Conservation (phyloP, 2,329 filamentous ascomycete species). For the Leptographium procerum region DNA sequence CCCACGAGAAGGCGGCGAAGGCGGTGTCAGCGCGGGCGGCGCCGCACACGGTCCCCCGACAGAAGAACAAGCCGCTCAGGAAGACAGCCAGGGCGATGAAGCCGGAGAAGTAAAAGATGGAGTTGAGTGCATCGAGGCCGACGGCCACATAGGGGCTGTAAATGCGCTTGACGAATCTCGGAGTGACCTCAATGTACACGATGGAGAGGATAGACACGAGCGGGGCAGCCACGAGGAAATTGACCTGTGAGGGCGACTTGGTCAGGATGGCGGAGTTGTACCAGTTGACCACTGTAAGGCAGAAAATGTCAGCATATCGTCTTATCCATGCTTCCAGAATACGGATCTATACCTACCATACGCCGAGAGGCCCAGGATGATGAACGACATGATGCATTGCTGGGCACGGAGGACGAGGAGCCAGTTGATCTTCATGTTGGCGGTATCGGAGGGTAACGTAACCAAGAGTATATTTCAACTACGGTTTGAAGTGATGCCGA, state of each 20-base stretch:
- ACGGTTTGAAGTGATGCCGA: neutral
- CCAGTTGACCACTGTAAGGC: conserved; percentile 43
- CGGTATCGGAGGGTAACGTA: neutral
- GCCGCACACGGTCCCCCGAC: conserved; percentile 44
- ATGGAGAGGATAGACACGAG: conserved; percentile 44
- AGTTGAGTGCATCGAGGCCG: conserved; percentile 38
- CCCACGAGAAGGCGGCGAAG: conserved; percentile 41
- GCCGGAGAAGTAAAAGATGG: conserved; percentile 46
- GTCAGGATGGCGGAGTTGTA: conserved; percentile 44
- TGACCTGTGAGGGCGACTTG: conserved; percentile 42
- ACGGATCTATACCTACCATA: conserved; percentile 28
- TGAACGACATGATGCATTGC: conserved; percentile 33
- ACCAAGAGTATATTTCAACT: neutral
- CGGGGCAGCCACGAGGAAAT: conserved; percentile 45
- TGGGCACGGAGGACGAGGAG: conserved; percentile 32
- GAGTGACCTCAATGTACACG: conserved; percentile 38
- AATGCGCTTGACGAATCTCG: conserved; percentile 30
- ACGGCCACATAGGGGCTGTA: conserved; percentile 38
- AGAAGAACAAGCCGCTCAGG: conserved; percentile 43
- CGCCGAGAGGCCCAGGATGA: conserved; percentile 35
- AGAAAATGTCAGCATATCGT: neutral
- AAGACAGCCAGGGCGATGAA: conserved; percentile 49
- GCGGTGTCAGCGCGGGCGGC: conserved; percentile 43
- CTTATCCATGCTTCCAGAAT: too few relatives aligned
- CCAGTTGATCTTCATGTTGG: conserved; percentile 22